Conservation (phyloP, 441 rosid genomes). For the Omphalea diandra region DNA sequence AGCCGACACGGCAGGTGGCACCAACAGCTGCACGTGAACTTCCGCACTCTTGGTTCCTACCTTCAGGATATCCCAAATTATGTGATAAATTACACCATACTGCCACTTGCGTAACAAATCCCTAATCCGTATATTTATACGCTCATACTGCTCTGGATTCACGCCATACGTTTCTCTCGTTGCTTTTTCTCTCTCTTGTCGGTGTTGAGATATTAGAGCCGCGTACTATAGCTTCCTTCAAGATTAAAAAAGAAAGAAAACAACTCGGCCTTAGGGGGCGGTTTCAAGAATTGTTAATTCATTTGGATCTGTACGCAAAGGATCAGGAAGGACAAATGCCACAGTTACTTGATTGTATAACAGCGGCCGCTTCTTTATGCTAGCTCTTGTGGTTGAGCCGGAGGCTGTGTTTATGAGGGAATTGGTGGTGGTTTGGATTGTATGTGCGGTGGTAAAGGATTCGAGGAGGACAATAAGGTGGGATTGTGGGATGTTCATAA, state of each 20-base stretch:
- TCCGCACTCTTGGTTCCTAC: no score
- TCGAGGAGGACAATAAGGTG: slow-evolving; percentile 46
- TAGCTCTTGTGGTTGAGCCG: slow-evolving; percentile 20
- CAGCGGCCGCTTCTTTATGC: slow-evolving; percentile 24
- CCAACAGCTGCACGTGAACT: no score
- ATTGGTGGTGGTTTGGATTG: slow-evolving; percentile 26
- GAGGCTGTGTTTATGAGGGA: slow-evolving; percentile 48
- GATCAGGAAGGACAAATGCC: no score
- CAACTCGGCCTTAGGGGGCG: neutral
- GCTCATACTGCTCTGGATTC: slow-evolving; percentile 18
- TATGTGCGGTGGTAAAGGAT: slow-evolving; percentile 35
- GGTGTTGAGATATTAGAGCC: slow-evolving; percentile 65
- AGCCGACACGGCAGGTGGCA: no score
- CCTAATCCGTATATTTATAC: slow-evolving; percentile 6
- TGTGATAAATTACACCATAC: slow-evolving; percentile 1
- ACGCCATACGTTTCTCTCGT: slow-evolving; percentile 20
- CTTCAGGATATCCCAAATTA: no score
- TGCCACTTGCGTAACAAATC: neutral
- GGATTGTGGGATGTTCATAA: slow-evolving; percentile 53
- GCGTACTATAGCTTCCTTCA: slow-evolving; percentile 15
- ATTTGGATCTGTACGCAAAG: slow-evolving; percentile 3
- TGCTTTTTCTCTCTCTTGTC: slow-evolving; percentile 40
- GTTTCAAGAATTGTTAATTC: neutral
- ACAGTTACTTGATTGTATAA: slow-evolving; percentile 34
- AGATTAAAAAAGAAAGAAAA: no score